Evolutionary conservation across 495 filamentous ascomycete genomes (phyloP), one percentile per base, ranked within the genome.

Genomic region (Bathelium albidoporum): DNA sequence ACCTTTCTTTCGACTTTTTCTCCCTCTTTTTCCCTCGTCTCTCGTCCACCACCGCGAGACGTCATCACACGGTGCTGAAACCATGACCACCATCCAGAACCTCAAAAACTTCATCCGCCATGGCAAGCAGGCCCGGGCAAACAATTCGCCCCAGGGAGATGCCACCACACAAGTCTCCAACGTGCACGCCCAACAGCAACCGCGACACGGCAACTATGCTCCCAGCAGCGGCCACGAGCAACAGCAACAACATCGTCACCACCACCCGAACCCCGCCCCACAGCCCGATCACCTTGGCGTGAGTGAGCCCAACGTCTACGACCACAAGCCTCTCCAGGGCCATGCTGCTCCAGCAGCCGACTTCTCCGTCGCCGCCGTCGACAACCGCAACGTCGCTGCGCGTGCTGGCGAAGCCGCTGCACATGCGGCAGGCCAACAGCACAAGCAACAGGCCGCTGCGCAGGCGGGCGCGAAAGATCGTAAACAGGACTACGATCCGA

Each of bases 21-120:
- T 39, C 34, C 5, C 34, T 14, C 34, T 39, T 14, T 5, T 14
- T 39, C 24, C 29, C 49, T 39, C 34, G 14, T 39, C 34, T 14
- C 34, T 55, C 59, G 20, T 3, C 63, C 26, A 24, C 28, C 28
- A 12, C 26, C n/a, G n/a, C n/a, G n/a, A 53, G 34, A n/a, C 58
- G 9, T 34, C 58, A 36, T 36, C 64, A 58, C 65, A 63, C 32
- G 49, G 26, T 24, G 20, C 49, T 55, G 24, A 55, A 49, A 55
- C 45, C 62, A 70, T 70, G 68, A 63, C 68, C 34, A 70, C 68
- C 20, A 70, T 70, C 88, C 87, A 91, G 79, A 89, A 86, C 69
- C 78, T 98, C 62, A 96, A 98, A 78, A 98, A 97, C 76, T 93
- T 98, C 76, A 95, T 98, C 77, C 90, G 94, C 63, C 94, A 97